Percentiles rank a stretch among this genome's conserved stretches.
phyloP scores from a whole-genome alignment of 257 asterid genomes.

The Henckelia pumila region DNA sequence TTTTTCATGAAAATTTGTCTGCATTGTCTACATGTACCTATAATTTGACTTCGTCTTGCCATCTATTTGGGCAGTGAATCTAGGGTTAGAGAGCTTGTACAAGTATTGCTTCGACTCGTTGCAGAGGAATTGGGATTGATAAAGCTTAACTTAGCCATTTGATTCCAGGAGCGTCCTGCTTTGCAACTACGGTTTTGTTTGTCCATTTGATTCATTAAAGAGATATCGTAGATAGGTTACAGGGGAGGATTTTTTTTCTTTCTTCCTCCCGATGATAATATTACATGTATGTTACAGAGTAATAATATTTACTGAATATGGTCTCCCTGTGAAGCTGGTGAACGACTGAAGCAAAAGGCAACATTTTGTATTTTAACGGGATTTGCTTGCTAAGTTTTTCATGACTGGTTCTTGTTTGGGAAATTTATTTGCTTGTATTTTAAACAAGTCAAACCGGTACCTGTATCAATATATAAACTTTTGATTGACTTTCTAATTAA shows the following conservation, averaged over 20 bases:
- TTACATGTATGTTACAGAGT: background rate
- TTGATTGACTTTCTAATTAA: background rate
- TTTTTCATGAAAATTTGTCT: slow-evolving; percentile 15
- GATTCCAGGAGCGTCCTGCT: slow-evolving; percentile 1
- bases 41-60: slow-evolving; percentile 18
- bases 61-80: slow-evolving; percentile 60
- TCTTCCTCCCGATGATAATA: background rate
- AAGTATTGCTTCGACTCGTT: slow-evolving; percentile 64
- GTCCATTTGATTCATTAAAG: background rate
- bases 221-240: background rate
- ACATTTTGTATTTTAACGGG: background rate
- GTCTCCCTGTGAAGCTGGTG: background rate
- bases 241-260: background rate
- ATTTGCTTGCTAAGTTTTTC: background rate
- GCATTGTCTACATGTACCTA: background rate
- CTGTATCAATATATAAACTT: background rate
- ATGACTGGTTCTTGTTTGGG: background rate
- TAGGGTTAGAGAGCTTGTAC: slow-evolving; percentile 77
- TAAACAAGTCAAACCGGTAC: background rate
- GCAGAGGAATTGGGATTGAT: slow-evolving; percentile 68
- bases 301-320: background rate
- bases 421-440: background rate
- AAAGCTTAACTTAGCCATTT: slow-evolving; percentile 41
- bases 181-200: slow-evolving; percentile 3
- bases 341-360: background rate